These are phyloP conservation scores for Echites panduratus DNA, from an alignment of 257 asterid species.

Conservation along the genomic window DNA sequence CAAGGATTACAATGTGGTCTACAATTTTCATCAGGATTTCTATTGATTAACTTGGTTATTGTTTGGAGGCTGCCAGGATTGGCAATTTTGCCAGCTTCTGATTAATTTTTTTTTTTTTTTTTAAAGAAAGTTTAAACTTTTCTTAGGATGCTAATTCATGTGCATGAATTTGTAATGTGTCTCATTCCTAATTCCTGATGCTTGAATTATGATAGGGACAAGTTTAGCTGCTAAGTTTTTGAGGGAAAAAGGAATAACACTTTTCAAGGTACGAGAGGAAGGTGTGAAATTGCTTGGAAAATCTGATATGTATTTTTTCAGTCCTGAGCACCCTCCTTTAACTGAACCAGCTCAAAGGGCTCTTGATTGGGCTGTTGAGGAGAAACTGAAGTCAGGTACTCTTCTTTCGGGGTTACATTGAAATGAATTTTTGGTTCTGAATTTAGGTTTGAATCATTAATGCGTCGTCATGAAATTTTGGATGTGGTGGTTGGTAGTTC, in stretches of 20 bases:
- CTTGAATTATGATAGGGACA: constrained; percentile 52
- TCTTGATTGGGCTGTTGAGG: constrained; percentile 82
- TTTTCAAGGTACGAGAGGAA: constrained; percentile 71
- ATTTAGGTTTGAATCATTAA: not conserved
- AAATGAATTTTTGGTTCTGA: not conserved
- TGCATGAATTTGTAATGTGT: not conserved
- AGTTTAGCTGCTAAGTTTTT: constrained; percentile 77
- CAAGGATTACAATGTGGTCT: not conserved
- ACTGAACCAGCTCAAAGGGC: constrained; percentile 86
- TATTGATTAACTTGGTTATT: not conserved
- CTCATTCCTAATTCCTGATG: not conserved
- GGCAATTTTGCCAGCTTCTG: not conserved
- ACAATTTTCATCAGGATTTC: not conserved
- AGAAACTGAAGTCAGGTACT: constrained; percentile 81
- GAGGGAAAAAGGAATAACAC: constrained; percentile 70
- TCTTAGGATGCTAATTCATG: not conserved
- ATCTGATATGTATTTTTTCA: constrained; percentile 56
- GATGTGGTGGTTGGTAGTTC: not conserved
- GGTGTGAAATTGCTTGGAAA: constrained; percentile 60
- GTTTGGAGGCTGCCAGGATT: not conserved
- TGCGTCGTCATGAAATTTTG: not conserved
- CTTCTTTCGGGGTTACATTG: not conserved
- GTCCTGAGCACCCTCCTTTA: constrained; percentile 87
- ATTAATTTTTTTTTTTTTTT: too few species aligned
- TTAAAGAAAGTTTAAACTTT: not conserved